Base-by-base conservation (phyloP, 1,284 basidiomycete genomes). In the Sphagnurus paluster region DNA sequence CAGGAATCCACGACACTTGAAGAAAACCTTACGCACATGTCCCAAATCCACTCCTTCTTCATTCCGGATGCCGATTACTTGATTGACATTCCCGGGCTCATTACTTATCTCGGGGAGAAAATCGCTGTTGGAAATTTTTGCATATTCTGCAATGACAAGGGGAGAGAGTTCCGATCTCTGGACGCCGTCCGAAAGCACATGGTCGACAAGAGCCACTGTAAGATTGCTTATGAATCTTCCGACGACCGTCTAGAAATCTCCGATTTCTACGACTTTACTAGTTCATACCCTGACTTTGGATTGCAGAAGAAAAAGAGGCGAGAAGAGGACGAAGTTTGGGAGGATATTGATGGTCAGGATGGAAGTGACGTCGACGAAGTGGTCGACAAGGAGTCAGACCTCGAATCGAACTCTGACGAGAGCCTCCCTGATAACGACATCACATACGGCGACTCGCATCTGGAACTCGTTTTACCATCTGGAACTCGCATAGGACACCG, bases 161-260 rank as follows among this genome's bases (percentile, higher is more conserved):
- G 87, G 17, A 79, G 79, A 50, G 90, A 92, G 58, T 92, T 93
- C 66, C 76, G 82, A 42, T 84, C 81, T 16, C 60, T 94, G 37
- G 85, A 93, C 2, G 93, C 93, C 0, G 93, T 93, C 2, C 75
- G 93, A 55, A 91, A 90, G 60, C 94, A 98, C 62, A 98, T 98
- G 95, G 55, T 83, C 42, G 93, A 95, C 72, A 98, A 97, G 69
- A 79, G 79, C 33, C 97, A 99, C 61, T 98, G 95, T 79, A 98
- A 98, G 69, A 82, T 99, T 50, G 90, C 92, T 0, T 99, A 98
- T 65, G 90, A 93, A 44, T 72, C 77, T 1, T 84, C 90, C 56
- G 67, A 76, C 34, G 93, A 98, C 59, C 79, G 84, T 38, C 78
- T 96, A 37, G 94, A 98, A 61, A 58, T 97, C 5, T 90, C 93